Base-by-base conservation (phyloP, 305 asterid species). In the Fraxinus nigra region DNA sequence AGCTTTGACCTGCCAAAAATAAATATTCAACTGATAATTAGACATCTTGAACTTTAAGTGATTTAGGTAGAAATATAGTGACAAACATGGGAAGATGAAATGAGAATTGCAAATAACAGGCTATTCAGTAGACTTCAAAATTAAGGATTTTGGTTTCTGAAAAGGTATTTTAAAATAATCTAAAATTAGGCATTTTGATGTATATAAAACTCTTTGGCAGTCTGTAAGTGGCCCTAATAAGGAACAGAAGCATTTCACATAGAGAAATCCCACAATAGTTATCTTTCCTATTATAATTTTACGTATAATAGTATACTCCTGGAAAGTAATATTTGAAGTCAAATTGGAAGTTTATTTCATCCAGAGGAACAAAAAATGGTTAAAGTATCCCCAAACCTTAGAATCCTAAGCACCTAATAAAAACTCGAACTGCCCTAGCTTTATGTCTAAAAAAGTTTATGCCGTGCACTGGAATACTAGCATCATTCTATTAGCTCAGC, bases 1-100 rank as follows among this genome's bases (percentile, higher is more conserved):
- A 79, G 98, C 97, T 92, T 97, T 97, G 86, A 97, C 98, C 99
- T 94, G 90, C 79, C 38, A 78, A 84, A 24, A 24, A 87, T 78
- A 86, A 38, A 82, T 48, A 51, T 65, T 75, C 63, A 46, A 7
- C 78, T 43, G 33, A 81, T 73, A 24, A 72, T 32, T 67, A 11
- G 22, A 67, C 76, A 79, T 61, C 51, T 48, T 78, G 77, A 77
- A 14, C 78, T 77, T 75, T 32, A 2, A 79, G 54, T 30, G 51
- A 59, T 32, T 46, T 79, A 75, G 35, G 26, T 35, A 48, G 75
- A 59, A 46, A 28, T 6, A 51, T 16, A 74, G 69, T 48, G 18
- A 72, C 33, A 67, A 81, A 54, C 40, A 0, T 20, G 70, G 70
- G 32, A 61, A 20, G 69, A 20, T 59, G 69, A 59, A 20, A 20